These are phyloP conservation scores for Sutorius australiensis DNA, from an alignment of 768 basidiomycete species.

Conservation along the genomic window DNA sequence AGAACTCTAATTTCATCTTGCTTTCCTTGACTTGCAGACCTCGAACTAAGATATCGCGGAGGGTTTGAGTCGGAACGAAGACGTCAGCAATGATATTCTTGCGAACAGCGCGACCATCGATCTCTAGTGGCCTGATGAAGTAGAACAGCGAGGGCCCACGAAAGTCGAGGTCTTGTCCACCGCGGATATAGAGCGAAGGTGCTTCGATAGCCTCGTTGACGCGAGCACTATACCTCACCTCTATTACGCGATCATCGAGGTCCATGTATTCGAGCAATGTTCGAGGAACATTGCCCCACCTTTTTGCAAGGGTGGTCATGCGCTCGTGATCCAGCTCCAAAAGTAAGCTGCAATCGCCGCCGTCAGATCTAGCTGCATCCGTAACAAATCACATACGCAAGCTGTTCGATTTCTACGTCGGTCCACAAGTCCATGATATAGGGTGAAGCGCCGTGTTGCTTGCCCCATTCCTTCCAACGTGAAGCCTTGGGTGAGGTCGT, in stretches of 20 bases:
- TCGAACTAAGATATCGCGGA: background rate
- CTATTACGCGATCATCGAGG: accelerated
- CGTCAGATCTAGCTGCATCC: background rate
- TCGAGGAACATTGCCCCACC: too few species aligned
- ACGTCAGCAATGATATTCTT: too few species aligned
- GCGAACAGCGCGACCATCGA: accelerated
- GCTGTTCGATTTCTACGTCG: background rate
- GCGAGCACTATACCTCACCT: background rate
- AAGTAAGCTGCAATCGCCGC: too few species aligned
- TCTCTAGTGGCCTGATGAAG: background rate
- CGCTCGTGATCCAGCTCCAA: too few species aligned
- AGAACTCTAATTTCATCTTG: background rate
- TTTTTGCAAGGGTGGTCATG: too few species aligned
- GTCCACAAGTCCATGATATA: background rate
- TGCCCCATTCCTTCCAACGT: background rate
- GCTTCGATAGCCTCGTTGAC: background rate
- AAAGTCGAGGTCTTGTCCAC: background rate
- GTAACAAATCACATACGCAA: background rate
- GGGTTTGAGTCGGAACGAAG: background rate
- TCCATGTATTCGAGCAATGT: too few species aligned
- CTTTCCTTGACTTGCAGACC: background rate
- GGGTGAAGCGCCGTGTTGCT: background rate
- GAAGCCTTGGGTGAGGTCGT: background rate
- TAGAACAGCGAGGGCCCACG: background rate
- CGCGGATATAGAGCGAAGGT: too few species aligned